Percentiles rank a stretch among this genome's conserved stretches.
These are phyloP conservation scores for Bruguiera sexangula DNA, from an alignment of 345 rosid species.

Conservation along the genomic window DNA sequence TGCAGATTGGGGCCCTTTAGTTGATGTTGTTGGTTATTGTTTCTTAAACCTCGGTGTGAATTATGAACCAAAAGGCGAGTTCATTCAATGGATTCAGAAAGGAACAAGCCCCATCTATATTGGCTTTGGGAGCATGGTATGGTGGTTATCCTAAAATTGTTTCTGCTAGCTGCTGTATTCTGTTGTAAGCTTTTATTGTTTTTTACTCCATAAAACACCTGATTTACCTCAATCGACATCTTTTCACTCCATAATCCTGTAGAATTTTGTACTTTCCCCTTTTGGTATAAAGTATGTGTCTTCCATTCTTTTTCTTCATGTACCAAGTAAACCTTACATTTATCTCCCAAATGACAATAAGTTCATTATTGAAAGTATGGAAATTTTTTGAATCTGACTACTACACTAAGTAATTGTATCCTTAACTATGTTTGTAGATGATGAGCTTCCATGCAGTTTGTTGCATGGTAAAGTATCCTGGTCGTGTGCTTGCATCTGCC, in stretches of 20 bases:
- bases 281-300: background rate
- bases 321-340: background rate
- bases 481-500: background rate
- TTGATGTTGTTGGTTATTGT: slow-evolving; percentile 96
- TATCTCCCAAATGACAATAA: too few relatives aligned
- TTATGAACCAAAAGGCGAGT: slow-evolving; percentile 69
- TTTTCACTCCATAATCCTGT: background rate
- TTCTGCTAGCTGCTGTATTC: background rate
- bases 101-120: slow-evolving; percentile 84
- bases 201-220: background rate
- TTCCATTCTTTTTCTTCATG: background rate
- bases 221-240: background rate
- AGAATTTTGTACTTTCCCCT: background rate
- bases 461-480: background rate
- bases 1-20: slow-evolving; percentile 93
- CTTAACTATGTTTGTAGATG: background rate
- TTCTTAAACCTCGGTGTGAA: slow-evolving; percentile 81
- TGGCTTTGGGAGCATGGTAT: slow-evolving; percentile 99
- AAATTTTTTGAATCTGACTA: too few relatives aligned
- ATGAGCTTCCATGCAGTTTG: background rate
- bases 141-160: slow-evolving; percentile 11
- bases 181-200: background rate
- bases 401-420: too few relatives aligned
- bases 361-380: too few relatives aligned
- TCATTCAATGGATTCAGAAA: slow-evolving; percentile 64